phyloP scores from a whole-genome alignment of 148 eudicot species.

The Rhododendron kiyosumense region DNA sequence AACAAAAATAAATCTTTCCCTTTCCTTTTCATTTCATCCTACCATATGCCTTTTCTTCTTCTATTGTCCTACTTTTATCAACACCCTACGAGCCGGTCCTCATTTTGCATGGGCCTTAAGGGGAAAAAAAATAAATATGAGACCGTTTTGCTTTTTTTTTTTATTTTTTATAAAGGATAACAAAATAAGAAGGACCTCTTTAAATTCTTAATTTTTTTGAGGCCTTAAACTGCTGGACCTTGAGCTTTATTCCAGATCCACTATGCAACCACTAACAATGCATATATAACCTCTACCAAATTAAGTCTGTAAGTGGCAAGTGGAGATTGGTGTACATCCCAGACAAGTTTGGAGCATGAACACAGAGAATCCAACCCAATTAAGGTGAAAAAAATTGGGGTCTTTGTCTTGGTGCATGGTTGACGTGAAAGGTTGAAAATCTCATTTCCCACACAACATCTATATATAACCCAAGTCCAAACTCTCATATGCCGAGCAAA shows the following conservation, averaged over 20 bases:
- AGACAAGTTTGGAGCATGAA: not conserved
- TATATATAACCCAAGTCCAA: too few species aligned
- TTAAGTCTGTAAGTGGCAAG: not conserved
- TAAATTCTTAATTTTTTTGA: too few species aligned
- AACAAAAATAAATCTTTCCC: not conserved
- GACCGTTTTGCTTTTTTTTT: too few species aligned
- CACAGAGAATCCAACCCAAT: not conserved
- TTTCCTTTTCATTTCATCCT: not conserved
- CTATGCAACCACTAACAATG: not conserved
- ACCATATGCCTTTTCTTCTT: not conserved
- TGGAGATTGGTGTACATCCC: not conserved
- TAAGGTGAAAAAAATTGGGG: not conserved
- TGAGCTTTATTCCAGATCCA: not conserved
- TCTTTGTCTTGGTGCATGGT: not conserved
- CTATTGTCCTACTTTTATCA: not conserved
- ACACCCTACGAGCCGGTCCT: not conserved
- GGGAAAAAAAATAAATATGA: not conserved
- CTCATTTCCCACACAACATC: not conserved
- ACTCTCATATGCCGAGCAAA: too few species aligned
- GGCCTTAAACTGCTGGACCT: too few species aligned
- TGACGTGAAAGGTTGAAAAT: conserved; percentile 6
- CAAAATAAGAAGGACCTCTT: too few species aligned
- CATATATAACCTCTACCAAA: not conserved
- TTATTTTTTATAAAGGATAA: too few species aligned
- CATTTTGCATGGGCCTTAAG: not conserved